Conservation (phyloP, 1,139 yeast species). For the Meyerozyma carpophila region DNA sequence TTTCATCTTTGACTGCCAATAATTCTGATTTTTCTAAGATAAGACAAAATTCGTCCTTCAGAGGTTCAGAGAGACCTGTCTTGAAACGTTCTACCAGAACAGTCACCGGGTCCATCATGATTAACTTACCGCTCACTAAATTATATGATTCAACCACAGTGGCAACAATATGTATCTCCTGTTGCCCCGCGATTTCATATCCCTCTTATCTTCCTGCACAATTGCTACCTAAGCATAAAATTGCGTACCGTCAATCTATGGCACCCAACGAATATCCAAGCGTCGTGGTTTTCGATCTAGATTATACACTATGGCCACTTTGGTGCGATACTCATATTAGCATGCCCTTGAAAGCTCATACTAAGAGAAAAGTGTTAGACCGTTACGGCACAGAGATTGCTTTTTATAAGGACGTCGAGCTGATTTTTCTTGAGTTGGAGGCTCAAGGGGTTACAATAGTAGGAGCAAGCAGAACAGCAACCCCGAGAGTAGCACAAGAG, state of each 20-base stretch:
- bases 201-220: slow-evolving; percentile 1
- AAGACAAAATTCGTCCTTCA: background rate
- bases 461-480: slow-evolving; percentile 64
- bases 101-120: background rate
- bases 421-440: slow-evolving; percentile 42
- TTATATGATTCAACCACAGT: background rate
- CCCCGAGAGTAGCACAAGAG: slow-evolving; percentile 58
- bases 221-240: background rate
- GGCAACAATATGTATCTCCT: background rate
- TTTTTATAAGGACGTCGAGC: slow-evolving; percentile 58
- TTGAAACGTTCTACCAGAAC: background rate
- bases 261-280: slow-evolving; percentile 35
- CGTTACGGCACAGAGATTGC: slow-evolving; percentile 42
- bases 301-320: slow-evolving; percentile 74
- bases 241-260: background rate
- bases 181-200: slow-evolving; percentile 1
- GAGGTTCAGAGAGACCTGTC: background rate
- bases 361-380: slow-evolving; percentile 30
- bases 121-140: background rate
- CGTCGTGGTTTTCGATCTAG: slow-evolving; percentile 69
- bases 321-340: slow-evolving; percentile 64
- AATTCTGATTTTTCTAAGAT: background rate
- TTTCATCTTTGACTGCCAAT: background rate
- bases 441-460: slow-evolving; percentile 43
- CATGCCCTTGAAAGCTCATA: slow-evolving; percentile 38